Conservation (phyloP, 2,329 filamentous ascomycete genomes). For the Colletotrichum sp. region DNA sequence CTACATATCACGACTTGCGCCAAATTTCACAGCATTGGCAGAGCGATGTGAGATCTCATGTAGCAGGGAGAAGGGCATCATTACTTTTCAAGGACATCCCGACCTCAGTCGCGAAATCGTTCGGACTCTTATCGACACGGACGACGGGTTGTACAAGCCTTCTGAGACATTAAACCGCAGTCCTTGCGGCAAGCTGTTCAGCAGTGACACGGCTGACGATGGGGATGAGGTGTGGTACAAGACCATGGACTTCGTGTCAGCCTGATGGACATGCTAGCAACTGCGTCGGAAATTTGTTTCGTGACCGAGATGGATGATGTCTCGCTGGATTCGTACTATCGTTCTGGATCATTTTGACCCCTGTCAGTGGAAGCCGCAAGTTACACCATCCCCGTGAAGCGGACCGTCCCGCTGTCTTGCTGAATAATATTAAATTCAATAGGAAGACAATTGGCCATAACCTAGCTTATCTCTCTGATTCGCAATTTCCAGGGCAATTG, state of each 20-base stretch:
- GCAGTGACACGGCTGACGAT: not conserved
- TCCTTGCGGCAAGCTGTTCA: not conserved
- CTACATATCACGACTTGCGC: not conserved
- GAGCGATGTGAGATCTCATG: not conserved
- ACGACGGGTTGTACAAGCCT: not conserved
- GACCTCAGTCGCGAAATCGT: not conserved
- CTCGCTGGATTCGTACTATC: not conserved
- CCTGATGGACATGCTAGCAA: not conserved
- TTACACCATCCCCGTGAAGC: not conserved
- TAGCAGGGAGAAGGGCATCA: not conserved
- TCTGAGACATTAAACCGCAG: accelerated
- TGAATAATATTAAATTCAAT: not conserved
- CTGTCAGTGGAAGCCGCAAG: not conserved
- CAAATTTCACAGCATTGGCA: not conserved
- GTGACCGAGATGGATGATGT: not conserved
- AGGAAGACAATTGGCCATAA: not conserved
- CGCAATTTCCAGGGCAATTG: not conserved
- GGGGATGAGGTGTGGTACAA: not conserved
- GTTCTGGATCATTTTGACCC: not conserved
- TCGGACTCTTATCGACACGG: not conserved
- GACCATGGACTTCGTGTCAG: not conserved
- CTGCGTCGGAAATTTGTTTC: not conserved
- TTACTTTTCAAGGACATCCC: not conserved
- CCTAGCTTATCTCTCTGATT: not conserved
- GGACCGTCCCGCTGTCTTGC: not conserved